Base-by-base conservation (phyloP, 1,284 basidiomycete species). In the Naganishia liquefaciens region DNA sequence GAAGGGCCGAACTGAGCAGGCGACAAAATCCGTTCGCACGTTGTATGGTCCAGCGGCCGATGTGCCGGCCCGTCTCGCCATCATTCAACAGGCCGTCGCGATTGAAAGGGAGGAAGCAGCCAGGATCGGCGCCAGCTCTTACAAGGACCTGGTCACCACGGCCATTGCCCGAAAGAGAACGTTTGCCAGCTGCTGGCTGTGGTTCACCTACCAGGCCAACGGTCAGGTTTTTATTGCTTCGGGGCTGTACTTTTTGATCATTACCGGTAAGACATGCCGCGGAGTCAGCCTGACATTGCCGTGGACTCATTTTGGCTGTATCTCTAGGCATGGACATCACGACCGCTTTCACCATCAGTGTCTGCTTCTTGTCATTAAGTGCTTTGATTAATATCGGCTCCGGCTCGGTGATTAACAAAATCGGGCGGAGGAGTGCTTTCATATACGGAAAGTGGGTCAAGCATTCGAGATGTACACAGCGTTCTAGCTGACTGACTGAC, bases 241-340 rank as follows among this genome's bases (percentile, higher is more conserved):
- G 23, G 65, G 60, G 43, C 60, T 66, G n/a, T 66, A 66, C 60
- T 66, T 66, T 21, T 54, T 66, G 52, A 61, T 82, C 43, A 54
- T 61, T 37, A 44, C 65, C 25, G 58, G 64, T 65, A 19, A 65
- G 57, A 21, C n/a, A n/a, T n/a, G n/a, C n/a, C n/a, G n/a, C n/a
- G n/a, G n/a, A n/a, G n/a, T n/a, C n/a, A n/a, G n/a, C n/a, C n/a
- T n/a, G n/a, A n/a, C n/a, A n/a, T n/a, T n/a, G n/a, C n/a, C n/a
- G n/a, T n/a, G n/a, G n/a, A n/a, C n/a, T n/a, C n/a, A n/a, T n/a
- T n/a, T n/a, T n/a, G n/a, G n/a, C 5, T 2, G 21, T 17, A 10
- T 3, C 10, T 25, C 6, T 27, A 55, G 63, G 63, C 19, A 50
- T 64, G 53, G 46, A 64, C 33, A 62, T 66, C 27, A 46, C 40